phyloP scores from a whole-genome alignment of 2,329 filamentous ascomycete genomes.

The Cladophialophora exuberans region DNA sequence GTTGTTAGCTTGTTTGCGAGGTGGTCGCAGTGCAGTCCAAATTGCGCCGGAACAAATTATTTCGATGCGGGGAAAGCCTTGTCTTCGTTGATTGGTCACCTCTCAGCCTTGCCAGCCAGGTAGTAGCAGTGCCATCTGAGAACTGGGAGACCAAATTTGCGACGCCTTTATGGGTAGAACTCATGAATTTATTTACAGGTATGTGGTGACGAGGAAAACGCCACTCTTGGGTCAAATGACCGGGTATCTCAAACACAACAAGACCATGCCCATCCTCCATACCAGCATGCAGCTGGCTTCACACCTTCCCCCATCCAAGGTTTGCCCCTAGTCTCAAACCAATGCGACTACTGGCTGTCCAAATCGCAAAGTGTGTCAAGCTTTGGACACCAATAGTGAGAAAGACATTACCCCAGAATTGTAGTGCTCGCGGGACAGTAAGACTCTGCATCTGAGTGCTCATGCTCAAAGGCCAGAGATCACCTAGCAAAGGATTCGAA shows the following conservation, averaged over 20 bases:
- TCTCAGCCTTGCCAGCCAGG: not conserved
- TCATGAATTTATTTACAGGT: too few species aligned
- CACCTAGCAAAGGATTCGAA: not conserved
- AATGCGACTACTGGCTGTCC: slow-evolving; percentile 15
- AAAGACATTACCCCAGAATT: slow-evolving; percentile 19
- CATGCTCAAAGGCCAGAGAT: slow-evolving; percentile 18
- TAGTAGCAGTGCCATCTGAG: too few species aligned
- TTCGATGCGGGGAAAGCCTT: slow-evolving; percentile 18
- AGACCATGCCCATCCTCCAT: not conserved
- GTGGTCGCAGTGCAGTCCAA: not conserved
- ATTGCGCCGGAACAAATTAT: slow-evolving; percentile 1
- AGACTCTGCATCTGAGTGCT: not conserved
- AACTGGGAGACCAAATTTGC: too few species aligned
- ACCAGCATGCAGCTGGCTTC: not conserved
- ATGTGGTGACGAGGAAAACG: too few species aligned
- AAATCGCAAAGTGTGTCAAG: slow-evolving; percentile 20
- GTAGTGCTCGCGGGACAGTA: not conserved
- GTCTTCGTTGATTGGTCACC: slow-evolving; percentile 15
- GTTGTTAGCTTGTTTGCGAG: not conserved
- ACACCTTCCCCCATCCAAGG: slow-evolving; percentile 29
- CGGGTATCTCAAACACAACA: not conserved
- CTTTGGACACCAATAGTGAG: slow-evolving; percentile 24
- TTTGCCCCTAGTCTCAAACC: slow-evolving; percentile 14
- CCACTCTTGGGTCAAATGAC: not conserved
- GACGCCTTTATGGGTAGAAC: too few species aligned